Evolutionary conservation across 2,329 filamentous ascomycete species (phyloP).

Genomic region (Cercospora citrullina): DNA sequence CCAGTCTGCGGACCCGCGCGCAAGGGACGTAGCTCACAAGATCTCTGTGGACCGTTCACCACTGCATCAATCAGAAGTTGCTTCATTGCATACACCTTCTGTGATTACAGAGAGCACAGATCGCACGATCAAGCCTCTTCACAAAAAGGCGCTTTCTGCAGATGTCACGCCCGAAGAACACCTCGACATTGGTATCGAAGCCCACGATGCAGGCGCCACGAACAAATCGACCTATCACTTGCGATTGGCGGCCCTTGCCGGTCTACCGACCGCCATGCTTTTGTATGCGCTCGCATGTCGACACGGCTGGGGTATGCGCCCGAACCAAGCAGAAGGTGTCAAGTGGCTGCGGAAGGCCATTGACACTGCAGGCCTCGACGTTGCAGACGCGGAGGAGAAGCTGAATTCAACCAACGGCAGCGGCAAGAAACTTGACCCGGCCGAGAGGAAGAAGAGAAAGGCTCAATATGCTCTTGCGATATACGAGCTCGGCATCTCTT

Average conservation of each 20-base stretch:
- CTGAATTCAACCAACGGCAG: slow-evolving; percentile 17
- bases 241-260: slow-evolving; percentile 79
- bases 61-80: slow-evolving; percentile 11
- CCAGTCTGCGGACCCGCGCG: slow-evolving; percentile 36
- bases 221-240: slow-evolving; percentile 97
- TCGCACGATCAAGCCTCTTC: slow-evolving; percentile 49
- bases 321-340: slow-evolving; percentile 86
- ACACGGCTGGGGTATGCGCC: slow-evolving; percentile 96
- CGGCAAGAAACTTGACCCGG: slow-evolving; percentile 26
- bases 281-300: slow-evolving; percentile 92
- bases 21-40: slow-evolving; percentile 2
- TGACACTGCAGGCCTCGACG: slow-evolving; percentile 80
- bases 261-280: slow-evolving; percentile 91
- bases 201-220: slow-evolving; percentile 82
- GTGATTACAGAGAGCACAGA: slow-evolving; percentile 42
- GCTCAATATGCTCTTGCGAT: slow-evolving; percentile 94
- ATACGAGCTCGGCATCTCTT: slow-evolving; percentile 93
- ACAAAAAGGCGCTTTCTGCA: slow-evolving; percentile 55
- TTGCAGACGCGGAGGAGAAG: slow-evolving; percentile 58
- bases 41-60: slow-evolving; percentile 13
- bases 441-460: slow-evolving; percentile 77
- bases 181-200: slow-evolving; percentile 82
- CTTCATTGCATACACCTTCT: slow-evolving; percentile 31
- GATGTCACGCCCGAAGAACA: slow-evolving; percentile 85
- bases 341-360: slow-evolving; percentile 91